Evolutionary conservation across 1,284 basidiomycete genomes (phyloP), one percentile per base, ranked within the genome.

Genomic region (Cutaneotrichosporon cavernicola): DNA sequence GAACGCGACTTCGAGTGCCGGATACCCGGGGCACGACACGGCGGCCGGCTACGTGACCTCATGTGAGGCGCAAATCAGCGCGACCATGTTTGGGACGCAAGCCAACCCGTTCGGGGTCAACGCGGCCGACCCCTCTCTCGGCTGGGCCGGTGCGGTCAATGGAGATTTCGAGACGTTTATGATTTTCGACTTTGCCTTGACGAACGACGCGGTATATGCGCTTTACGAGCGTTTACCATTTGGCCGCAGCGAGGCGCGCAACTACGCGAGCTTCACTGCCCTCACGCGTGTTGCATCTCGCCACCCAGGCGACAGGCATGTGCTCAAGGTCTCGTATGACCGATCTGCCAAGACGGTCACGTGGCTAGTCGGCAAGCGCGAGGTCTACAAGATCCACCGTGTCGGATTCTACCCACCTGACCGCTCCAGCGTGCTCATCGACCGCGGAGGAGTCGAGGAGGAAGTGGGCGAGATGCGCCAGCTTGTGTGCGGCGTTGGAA

Each of bases 1-100:
- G 18, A 57, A 56, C 36, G 32, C 14, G 34, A 46, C 59, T 9
- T 56, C 58, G 11, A 34, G 36, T 3, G 21, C 46, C 4, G 63
- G 63, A 9, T 60, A 52, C n/a, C 52, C 63, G 0, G 63, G 63
- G 2, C 60, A 21, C n/a, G 58, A 64, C 58, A 62, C 61, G 9
- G 43, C n/a, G 5, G 30, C 26, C 2, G 63, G 58, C 10, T 52
- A 40, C 40, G 49, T 46, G 9, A 52, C 31, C 7, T 38, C 55
- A 26, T 58, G 56, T 21, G 34, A 38, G 31, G 55, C 49, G 4
- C 16, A 31, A 1, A 5, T 62, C 40, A 21, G 61, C n/a, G 61
- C 38, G 6, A 14, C 13, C 13, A 26, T 31, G 21, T 61, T 31
- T 11, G 61, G 46, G 11, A 14, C 57, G 2, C 30, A 16, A 22